Base-by-base conservation (phyloP, 441 rosid species). In the Pelargonium australe region DNA sequence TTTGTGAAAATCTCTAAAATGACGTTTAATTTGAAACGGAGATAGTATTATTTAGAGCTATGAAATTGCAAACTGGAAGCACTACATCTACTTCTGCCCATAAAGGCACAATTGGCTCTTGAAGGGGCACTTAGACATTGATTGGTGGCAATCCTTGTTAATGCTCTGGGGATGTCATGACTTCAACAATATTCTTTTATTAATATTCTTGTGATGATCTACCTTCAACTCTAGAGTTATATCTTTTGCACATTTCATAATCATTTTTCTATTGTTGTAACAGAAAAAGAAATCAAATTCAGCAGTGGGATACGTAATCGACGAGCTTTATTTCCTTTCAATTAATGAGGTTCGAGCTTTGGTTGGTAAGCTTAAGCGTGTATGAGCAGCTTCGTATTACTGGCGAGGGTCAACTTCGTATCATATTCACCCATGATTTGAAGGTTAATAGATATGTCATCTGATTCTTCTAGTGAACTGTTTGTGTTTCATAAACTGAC, bases 241-340 rank as follows among this genome's bases (percentile, higher is more conserved):
- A 51, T 51, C 16, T n/a, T 4, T 13, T 16, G 13, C 58, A 13
- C 20, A n/a, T 17, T 51, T 16, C 16, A 51, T 51, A 7, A 13
- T 16, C 5, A 16, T 17, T 68, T 34, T 60, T 47, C 23, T 25
- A 25, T 16, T 65, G 34, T 55, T 70, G 45, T 77, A 73, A 66
- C 93, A 95, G 99, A 92, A 86, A 85, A 87, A 71, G 99, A 95
- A 76, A 92, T 95, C 87, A 92, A 95, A 78, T 95, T 92, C 70
- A 93, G 98, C 40, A 92, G 99, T 34, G 99, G 98, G 58, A n/a
- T n/a, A n/a, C n/a, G 97, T 95, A 66, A 77, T 92, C 61, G 98
- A 95, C 72, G 99, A 95, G 83, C 97, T 95, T 79, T 79, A 82
- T 83, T 70, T 68, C 70, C 90, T 63, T 83, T 60, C 98, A 97